Evolutionary conservation across 2,329 filamentous ascomycete species (phyloP), one percentile per base, ranked within the genome.

Genomic region (Fusarium robinianum): DNA sequence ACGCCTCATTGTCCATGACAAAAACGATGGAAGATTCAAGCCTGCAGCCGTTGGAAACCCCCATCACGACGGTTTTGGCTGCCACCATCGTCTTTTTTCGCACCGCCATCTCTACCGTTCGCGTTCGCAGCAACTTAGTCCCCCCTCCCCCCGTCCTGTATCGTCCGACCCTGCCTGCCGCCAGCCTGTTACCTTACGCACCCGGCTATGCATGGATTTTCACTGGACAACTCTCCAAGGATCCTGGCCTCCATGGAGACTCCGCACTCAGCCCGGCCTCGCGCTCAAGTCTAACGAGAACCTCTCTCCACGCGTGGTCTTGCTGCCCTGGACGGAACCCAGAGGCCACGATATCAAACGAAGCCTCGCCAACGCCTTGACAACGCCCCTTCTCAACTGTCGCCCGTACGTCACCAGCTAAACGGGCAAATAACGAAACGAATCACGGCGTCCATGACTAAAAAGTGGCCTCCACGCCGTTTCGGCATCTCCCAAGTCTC

Each of bases 401-500:
- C 24, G 15, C n/a, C 34, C 23, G 41, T 24, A 12, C 46, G 29
- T 55, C 38, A 21, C 38, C 25, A 42, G 33, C 41, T 43, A 38
- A 29, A 45, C 19, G 29, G 27, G 26, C 21, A 27, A 40, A 18
- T 26, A 44, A 43, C 27, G 46, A 30, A 31, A 46, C 43, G 49
- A 41, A 49, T 53, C 54, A 49, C 30, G 37, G 37, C 31, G 10
- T 29, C 30, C 22, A 46, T 58, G 39, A 52, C 46, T 50, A 51
- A 38, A 31, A 46, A 31, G 35, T 44, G 40, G 42, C 38, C 53
- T 55, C 41, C 40, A 21, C 48, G 44, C 46, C 50, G 45, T 51
- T 57, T 48, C 27, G 46, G 44, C 46, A 46, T 50, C 51, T 44
- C 22, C 21, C 26, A 22, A n/a, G 40, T 53, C 52, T 49, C 53